Evolutionary conservation across 2,329 filamentous ascomycete species (phyloP), one percentile per base, ranked within the genome.

Genomic region (Pseudocercospora cruenta): DNA sequence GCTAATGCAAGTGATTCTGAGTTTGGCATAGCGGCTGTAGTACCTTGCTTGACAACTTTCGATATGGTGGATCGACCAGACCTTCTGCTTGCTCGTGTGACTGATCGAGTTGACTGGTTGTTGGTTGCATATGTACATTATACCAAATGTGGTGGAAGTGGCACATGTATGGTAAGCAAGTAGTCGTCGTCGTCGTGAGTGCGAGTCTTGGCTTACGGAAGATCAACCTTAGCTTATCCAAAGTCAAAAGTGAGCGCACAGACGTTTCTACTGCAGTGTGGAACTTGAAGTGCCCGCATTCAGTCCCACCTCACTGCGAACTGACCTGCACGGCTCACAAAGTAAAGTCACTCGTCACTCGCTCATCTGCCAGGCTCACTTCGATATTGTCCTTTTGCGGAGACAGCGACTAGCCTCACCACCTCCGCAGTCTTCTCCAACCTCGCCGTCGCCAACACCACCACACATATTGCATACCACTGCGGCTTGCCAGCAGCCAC

Each of bases 1-100:
- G 60, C 60, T 62, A 62, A 62, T 62, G 45, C 60, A 54, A 54
- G 60, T 62, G 22, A 54, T 62, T 62, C 60, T 36, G 31, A 24
- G n/a, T 54, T 33, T 21, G 60, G 49, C 45, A n/a, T 55, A 54
- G 60, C 28, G 60, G 26, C 19, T 16, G 22, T 14, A 21, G 26
- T 39, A 16, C 43, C 28, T n/a, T 49, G 58, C 43, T 21, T 28
- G 24, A 28, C 31, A 21, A 22, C 22, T 9, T 49, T 60, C 43
- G 39, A 31, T 22, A n/a, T 60, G 54, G 12, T 3, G n/a, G 49
- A 4, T 24, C 31, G 49, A 8, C 9, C 49, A 24, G 9, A 26
- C 26, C 24, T 16, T 53, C 43, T 9, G 24, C 16, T 19, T 26
- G 45, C 45, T 51, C 43, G 43, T 62, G 59, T 53, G 43, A 39